phyloP scores from a whole-genome alignment of 2,329 filamentous ascomycete species.

The Penicillium corylophilum region DNA sequence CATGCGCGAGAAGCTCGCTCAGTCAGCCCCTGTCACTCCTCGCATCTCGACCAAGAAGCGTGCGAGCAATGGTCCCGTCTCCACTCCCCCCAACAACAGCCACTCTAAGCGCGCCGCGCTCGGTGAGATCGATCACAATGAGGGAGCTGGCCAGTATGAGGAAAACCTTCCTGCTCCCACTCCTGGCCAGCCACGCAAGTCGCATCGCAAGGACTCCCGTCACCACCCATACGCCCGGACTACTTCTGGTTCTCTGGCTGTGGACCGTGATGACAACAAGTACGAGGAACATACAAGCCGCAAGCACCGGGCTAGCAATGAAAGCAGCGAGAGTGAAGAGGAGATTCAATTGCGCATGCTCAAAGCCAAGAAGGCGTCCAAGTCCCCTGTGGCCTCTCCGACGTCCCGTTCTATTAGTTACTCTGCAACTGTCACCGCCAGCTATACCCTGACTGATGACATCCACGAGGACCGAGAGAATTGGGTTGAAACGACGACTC shows the following conservation, averaged over 20 bases:
- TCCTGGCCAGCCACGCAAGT: conserved; percentile 91
- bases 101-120: conserved; percentile 77
- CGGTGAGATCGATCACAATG: conserved; percentile 89
- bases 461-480: conserved; percentile 67
- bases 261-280: conserved; percentile 33
- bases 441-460: conserved; percentile 64
- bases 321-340: conserved; percentile 70
- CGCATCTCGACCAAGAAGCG: conserved; percentile 59
- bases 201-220: conserved; percentile 69
- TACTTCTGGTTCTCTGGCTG: conserved; percentile 45
- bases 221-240: conserved; percentile 70
- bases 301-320: conserved; percentile 59
- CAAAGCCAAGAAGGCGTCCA: conserved; percentile 59
- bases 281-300: conserved; percentile 45
- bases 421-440: conserved; percentile 70
- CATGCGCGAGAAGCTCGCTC: conserved; percentile 78
- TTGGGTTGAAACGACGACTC: conserved; percentile 46
- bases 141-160: conserved; percentile 56
- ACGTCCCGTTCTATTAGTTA: conserved; percentile 70
- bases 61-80: conserved; percentile 68
- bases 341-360: conserved; percentile 76
- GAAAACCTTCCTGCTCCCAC: conserved; percentile 94
- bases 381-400: conserved; percentile 65
- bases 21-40: conserved; percentile 58
- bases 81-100: conserved; percentile 80